Evolutionary conservation across 768 basidiomycete species (phyloP), one percentile per base, ranked within the genome.

Genomic region (Rickenella mellea): DNA sequence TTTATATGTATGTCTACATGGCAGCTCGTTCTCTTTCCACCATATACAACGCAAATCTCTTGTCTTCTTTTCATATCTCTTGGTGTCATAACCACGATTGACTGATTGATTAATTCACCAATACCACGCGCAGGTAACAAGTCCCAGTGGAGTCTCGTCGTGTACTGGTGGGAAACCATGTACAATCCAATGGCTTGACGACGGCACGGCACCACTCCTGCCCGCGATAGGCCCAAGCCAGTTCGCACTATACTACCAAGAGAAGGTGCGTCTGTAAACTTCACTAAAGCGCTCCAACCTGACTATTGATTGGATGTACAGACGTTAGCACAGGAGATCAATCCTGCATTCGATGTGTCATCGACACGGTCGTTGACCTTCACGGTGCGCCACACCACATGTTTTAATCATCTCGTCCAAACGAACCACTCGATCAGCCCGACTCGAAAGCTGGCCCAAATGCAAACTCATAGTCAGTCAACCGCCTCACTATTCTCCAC

Each of bases 131-230:
- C n/a, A n/a, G n/a, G n/a, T n/a, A n/a, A n/a, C n/a, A n/a, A n/a
- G n/a, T n/a, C n/a, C n/a, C n/a, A n/a, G n/a, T n/a, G n/a, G n/a
- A n/a, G n/a, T n/a, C n/a, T n/a, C n/a, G n/a, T n/a, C 59, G 19
- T 83, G 78, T 54, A 61, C 61, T 28, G 83, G 64, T 20, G 78
- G 75, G 9, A 56, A 74, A 47, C 46, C 69, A 5, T 82, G 78
- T 58, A 57, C 54, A 0, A 67, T 85, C 6, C 43, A 64, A 33
- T 87, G 82, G 83, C 45, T 74, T 1, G 83, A 88, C 42, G 65
- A 87, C 47, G 83, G 83, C 14, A 28, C 46, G 8, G 27, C 42
- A 1, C 83, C 84, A 3, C 55, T 74, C 14, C 48, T 73, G n/a
- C 30, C 61, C 5, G 44, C 52, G 26, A 69, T 85, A 37, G 80